A percentile compares a stretch with the other conserved stretches of the same genome.
phyloP scores from a whole-genome alignment of 371 early-diverging fungal species.

The Dinochytrium kinnereticum region DNA sequence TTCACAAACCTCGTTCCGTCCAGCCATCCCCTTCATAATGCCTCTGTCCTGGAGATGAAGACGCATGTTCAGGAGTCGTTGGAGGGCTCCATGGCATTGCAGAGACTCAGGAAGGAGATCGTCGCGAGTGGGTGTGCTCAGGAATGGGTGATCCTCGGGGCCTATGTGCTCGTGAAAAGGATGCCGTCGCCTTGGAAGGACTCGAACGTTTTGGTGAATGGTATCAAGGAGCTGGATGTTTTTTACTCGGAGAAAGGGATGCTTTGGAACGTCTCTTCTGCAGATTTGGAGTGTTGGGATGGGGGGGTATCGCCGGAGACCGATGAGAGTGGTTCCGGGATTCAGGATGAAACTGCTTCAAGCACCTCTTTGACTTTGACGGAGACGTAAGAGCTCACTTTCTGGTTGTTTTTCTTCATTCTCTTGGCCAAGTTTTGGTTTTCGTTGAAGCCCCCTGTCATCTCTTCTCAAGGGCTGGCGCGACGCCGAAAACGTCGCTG shows the following conservation, averaged over 20 bases:
- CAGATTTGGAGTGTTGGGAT: neutral
- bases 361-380: no score
- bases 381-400: neutral
- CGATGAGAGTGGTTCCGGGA: neutral
- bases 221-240: neutral
- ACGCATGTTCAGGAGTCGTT: neutral
- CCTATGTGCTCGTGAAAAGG: neutral
- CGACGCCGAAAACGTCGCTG: neutral
- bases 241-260: neutral
- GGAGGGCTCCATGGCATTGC: neutral
- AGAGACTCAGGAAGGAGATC: neutral
- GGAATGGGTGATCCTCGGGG: neutral
- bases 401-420: neutral
- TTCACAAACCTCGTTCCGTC: neutral
- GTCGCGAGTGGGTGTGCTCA: neutral
- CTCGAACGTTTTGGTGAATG: neutral
- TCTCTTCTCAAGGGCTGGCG: neutral
- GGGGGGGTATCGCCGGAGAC: neutral
- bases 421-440: neutral
- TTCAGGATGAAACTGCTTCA: neutral
- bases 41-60: neutral
- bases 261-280: no score
- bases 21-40: slow-evolving; percentile 5
- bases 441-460: neutral
- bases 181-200: neutral